Conservation (phyloP, 306 rosid genomes). For the Arachis stenosperma region DNA sequence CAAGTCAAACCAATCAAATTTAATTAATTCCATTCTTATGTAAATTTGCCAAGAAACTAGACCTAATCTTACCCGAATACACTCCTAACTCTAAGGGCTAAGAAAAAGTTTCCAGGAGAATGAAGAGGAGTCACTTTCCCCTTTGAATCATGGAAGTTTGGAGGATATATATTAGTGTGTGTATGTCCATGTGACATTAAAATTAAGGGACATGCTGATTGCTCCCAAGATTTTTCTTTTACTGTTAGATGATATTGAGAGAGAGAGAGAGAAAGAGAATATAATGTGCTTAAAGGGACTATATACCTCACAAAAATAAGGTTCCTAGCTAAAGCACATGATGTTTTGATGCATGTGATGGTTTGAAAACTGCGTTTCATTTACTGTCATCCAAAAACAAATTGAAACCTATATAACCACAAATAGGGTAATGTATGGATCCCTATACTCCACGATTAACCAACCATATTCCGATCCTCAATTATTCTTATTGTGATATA, state of each 20-base stretch:
- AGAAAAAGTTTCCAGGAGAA: not conserved
- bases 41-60: no score
- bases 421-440: slow-evolving; percentile 29
- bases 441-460: slow-evolving; percentile 42
- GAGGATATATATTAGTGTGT: slow-evolving; percentile 34
- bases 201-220: slow-evolving; percentile 44
- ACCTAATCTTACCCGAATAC: no score
- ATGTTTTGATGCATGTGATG: slow-evolving; percentile 53
- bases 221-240: slow-evolving; percentile 30
- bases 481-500: no score
- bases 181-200: slow-evolving; percentile 33
- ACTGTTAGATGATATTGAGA: slow-evolving; percentile 36
- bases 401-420: not conserved
- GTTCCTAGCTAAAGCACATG: slow-evolving; percentile 53
- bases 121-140: not conserved
- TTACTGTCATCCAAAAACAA: slow-evolving; percentile 31
- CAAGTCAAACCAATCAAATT: no score
- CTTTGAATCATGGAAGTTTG: slow-evolving; percentile 2
- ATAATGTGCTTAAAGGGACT: slow-evolving; percentile 33
- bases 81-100: no score
- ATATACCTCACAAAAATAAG: slow-evolving; percentile 34
- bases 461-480: not conserved
- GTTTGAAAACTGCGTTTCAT: slow-evolving; percentile 44
- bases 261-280: slow-evolving; percentile 40
- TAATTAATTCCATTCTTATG: no score